Conservation (phyloP, 345 rosid genomes). For the rapeseed (Brassica napus) region Da-Ae NC_063447.1:14077001-14077500, state of each 20-base stretch:
- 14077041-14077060: slow-evolving; percentile 71
- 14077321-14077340: too few species aligned
- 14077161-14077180: slow-evolving; percentile 25
- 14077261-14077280: slow-evolving; percentile 24
- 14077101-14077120: slow-evolving; percentile 59
- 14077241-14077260: slow-evolving; percentile 16
- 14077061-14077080: slow-evolving; percentile 65
- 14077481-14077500: too few species aligned
- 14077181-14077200: slow-evolving; percentile 20
- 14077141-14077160: neutral
- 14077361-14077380: too few species aligned
- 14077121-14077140: slow-evolving; percentile 34
- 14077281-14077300: slow-evolving; percentile 21
- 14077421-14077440: too few species aligned
- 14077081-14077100: slow-evolving; percentile 69
- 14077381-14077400: too few species aligned
- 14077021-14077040: slow-evolving; percentile 91
- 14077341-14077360: too few species aligned
- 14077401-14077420: too few species aligned
- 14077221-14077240: slow-evolving; percentile 23
- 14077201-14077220: neutral
- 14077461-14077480: too few species aligned
- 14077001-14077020: slow-evolving; percentile 79
- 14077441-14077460: too few species aligned
- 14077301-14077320: neutral